Evolutionary conservation across 352 stramenopile genomes (phyloP).

Genomic region (Pythium volutum): DNA sequence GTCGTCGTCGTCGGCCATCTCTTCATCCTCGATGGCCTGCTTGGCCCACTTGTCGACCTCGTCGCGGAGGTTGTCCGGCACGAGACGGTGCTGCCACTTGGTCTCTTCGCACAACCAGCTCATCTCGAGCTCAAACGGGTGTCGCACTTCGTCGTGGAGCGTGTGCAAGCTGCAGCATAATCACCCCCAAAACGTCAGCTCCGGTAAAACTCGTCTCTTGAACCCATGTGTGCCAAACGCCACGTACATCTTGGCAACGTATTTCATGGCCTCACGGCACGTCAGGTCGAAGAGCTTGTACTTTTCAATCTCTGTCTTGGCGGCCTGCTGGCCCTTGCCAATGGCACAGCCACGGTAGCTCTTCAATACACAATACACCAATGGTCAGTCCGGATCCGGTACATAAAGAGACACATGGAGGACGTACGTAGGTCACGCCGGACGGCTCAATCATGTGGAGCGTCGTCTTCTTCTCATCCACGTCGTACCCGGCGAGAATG

Average conservation of each 20-base stretch:
- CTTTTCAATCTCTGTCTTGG: slow-evolving; percentile 99
- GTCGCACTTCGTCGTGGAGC: slow-evolving; percentile 96
- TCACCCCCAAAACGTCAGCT: not conserved
- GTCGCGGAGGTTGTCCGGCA: slow-evolving; percentile 89
- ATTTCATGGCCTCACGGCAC: slow-evolving; percentile 96
- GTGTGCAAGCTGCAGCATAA: slow-evolving; percentile 85
- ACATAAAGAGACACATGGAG: not conserved
- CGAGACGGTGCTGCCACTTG: slow-evolving; percentile 93
- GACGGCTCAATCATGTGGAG: slow-evolving; percentile 94
- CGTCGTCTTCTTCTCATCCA: slow-evolving; percentile 86
- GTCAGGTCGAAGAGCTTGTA: slow-evolving; percentile 94
- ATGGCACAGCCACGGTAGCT: slow-evolving; percentile 96
- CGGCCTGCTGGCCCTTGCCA: slow-evolving; percentile 96
- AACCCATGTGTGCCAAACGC: not conserved
- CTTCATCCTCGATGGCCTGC: slow-evolving; percentile 85
- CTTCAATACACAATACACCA: slow-evolving; percentile 37
- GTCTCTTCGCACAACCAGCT: slow-evolving; percentile 96
- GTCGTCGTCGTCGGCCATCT: slow-evolving; percentile 87
- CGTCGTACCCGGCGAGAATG: slow-evolving; percentile 96
- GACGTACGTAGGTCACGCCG: slow-evolving; percentile 82
- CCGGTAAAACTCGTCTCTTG: not conserved
- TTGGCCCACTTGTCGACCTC: slow-evolving; percentile 83
- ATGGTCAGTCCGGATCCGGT: not conserved
- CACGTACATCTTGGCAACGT: slow-evolving; percentile 96
- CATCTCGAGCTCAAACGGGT: slow-evolving; percentile 98